Conservation (phyloP, 208 protist species). For the Wallacemonas sp. region DNA sequence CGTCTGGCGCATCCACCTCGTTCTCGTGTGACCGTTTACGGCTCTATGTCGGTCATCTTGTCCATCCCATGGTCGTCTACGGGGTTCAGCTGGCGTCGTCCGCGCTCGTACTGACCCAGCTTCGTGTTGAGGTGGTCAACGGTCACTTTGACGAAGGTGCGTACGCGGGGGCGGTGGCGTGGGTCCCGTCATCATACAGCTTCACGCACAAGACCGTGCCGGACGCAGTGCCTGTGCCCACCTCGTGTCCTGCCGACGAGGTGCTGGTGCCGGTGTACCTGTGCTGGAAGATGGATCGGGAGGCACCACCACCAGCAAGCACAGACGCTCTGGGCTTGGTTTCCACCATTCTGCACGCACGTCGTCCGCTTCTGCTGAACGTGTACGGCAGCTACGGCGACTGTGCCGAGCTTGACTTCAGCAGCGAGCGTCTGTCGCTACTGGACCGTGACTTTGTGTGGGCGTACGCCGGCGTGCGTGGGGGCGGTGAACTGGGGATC, state of each 20-base stretch:
- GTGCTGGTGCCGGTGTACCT: slow-evolving; percentile 46
- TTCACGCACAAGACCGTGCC: slow-evolving; percentile 14
- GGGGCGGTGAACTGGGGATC: slow-evolving; percentile 88
- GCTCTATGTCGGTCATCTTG: slow-evolving; percentile 26
- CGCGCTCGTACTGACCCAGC: slow-evolving; percentile 7
- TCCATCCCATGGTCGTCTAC: slow-evolving; percentile 19
- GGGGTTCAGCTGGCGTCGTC: background rate
- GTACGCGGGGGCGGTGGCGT: slow-evolving; percentile 52
- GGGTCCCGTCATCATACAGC: slow-evolving; percentile 58
- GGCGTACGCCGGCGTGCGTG: slow-evolving; percentile 70
- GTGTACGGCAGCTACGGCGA: slow-evolving; percentile 83
- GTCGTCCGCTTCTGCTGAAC: slow-evolving; percentile 47
- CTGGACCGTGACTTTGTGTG: slow-evolving; percentile 83
- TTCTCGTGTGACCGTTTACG: slow-evolving; percentile 23
- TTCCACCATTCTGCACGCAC: background rate
- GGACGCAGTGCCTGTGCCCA: slow-evolving; percentile 12
- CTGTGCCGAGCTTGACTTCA: slow-evolving; percentile 58
- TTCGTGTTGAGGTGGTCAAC: slow-evolving; percentile 34
- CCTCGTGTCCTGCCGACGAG: slow-evolving; percentile 3
- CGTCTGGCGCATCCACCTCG: slow-evolving; percentile 1
- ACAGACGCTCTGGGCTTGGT: background rate
- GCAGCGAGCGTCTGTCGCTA: slow-evolving; percentile 42
- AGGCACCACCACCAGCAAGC: background rate
- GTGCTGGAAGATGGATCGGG: slow-evolving; percentile 20
- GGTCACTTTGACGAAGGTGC: slow-evolving; percentile 29